Base-by-base conservation (phyloP, 495 filamentous ascomycete species). In the Penicillium cataractarum region DNA sequence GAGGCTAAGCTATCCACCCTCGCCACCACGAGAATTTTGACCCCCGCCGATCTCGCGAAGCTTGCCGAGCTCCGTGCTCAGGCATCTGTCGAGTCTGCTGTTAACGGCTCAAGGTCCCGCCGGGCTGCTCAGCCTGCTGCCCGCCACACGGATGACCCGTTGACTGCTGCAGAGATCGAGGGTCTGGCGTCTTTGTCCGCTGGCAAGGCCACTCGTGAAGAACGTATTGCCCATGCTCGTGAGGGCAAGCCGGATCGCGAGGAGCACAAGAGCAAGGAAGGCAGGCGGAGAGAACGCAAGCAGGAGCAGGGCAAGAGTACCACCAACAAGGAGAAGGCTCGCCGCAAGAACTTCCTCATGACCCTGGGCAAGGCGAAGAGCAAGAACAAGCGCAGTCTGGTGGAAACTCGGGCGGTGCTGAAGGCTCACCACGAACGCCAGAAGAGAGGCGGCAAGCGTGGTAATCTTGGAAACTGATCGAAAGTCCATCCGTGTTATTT, bases 321-420 rank as follows among this genome's bases (percentile, higher is more conserved):
- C 5, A 99, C 95, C 67, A 99, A 99, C 79, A 91, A 91, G 83
- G 96, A 99, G 83, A 99, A 99, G 84, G 87, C 90, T 29, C 81
- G 94, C 55, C 89, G 88, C 82, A 98, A 99, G 87, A 98, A 98
- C 74, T 96, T 98, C 76, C 72, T 98, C 69, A 99, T 99, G 96
- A 97, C 93, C 31, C 75, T 98, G 39, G 91, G 93, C 51, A 98
- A 98, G 82, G 94, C 95, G 3, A 91, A 91, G 78, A 84, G 81
- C 51, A 98, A 97, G 82, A 88, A 91, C 71, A 97, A 97, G 88
- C 83, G 92, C 67, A 96, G 91, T 86, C 80, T 99, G 71, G 83
- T 89, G 42, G 89, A 97, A 69, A 92, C 88, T 48, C 84, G 86
- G 65, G 90, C 87, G 74, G 83, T 91, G 55, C 68, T 99, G 65